These are phyloP conservation scores for Dactylellina drechsleri DNA, from an alignment of 2,329 filamentous ascomycete genomes.

Conservation along the genomic window DNA sequence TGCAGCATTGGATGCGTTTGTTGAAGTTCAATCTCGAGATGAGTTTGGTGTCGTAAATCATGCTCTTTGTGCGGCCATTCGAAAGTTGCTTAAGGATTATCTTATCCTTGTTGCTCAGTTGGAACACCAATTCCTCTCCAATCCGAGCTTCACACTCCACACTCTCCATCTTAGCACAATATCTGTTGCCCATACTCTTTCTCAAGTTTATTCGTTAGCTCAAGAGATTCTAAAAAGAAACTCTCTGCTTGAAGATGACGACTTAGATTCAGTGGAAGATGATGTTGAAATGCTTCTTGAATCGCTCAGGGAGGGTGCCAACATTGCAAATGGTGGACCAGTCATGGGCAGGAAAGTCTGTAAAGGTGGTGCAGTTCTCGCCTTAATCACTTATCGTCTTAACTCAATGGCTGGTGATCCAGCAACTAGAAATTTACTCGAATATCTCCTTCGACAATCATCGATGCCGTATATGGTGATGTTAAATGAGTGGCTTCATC, in stretches of 20 bases:
- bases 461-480: slow-evolving; percentile 96
- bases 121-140: slow-evolving; percentile 90
- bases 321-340: slow-evolving; percentile 75
- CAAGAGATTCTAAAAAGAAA: slow-evolving; percentile 90
- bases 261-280: slow-evolving; percentile 76
- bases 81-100: slow-evolving; percentile 92
- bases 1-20: slow-evolving; percentile 86
- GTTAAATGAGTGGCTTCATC: slow-evolving; percentile 98
- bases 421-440: slow-evolving; percentile 81
- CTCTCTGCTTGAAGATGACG: slow-evolving; percentile 81
- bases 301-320: slow-evolving; percentile 84
- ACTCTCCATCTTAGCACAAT: slow-evolving; percentile 91
- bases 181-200: slow-evolving; percentile 88
- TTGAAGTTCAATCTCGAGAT: slow-evolving; percentile 91
- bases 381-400: slow-evolving; percentile 82
- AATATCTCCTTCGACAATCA: slow-evolving; percentile 82
- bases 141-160: slow-evolving; percentile 88
- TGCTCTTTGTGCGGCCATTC: slow-evolving; percentile 91
- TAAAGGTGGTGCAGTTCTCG: slow-evolving; percentile 95
- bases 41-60: slow-evolving; percentile 96
- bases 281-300: slow-evolving; percentile 94
- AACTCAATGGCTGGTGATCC: slow-evolving; percentile 94
- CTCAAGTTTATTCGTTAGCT: slow-evolving; percentile 86
- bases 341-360: slow-evolving; percentile 90
- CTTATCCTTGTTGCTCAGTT: slow-evolving; percentile 90